These are phyloP conservation scores for Cudoniella acicularis DNA, from an alignment of 495 filamentous ascomycete genomes.

Conservation along the genomic window DNA sequence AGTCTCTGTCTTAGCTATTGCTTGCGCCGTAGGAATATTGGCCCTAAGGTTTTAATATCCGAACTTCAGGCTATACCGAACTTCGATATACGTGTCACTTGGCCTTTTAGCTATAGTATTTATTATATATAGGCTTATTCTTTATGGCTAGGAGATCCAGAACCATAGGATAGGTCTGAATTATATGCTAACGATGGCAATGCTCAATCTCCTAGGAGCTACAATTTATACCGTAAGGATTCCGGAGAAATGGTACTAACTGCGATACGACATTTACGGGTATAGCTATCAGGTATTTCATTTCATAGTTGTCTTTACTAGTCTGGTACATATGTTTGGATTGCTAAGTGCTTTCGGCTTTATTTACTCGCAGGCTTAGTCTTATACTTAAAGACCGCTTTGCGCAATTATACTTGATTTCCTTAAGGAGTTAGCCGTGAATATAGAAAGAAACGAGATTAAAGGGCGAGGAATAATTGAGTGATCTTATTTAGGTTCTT, in stretches of 20 bases:
- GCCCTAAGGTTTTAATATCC: conserved; percentile 74
- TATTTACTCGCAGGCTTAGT: conserved; percentile 11
- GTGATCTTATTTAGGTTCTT: neutral
- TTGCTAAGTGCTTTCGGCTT: conserved; percentile 15
- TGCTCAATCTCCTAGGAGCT: conserved; percentile 78
- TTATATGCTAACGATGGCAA: conserved; percentile 67
- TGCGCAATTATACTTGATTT: neutral
- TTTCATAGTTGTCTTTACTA: conserved; percentile 60
- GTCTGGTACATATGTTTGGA: conserved; percentile 15
- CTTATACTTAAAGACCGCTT: neutral
- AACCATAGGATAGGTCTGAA: conserved; percentile 71
- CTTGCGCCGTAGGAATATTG: conserved; percentile 67
- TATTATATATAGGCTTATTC: conserved; percentile 28
- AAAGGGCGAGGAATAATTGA: neutral
- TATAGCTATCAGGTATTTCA: conserved; percentile 77
- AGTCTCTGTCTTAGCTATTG: conserved; percentile 44
- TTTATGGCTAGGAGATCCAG: conserved; percentile 64
- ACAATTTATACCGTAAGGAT: conserved; percentile 59
- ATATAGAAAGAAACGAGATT: too few relatives aligned
- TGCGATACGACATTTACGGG: conserved; percentile 66
- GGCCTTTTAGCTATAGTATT: conserved; percentile 80
- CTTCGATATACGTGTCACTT: conserved; percentile 82
- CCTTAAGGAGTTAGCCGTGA: neutral
- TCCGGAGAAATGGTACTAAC: conserved; percentile 58
- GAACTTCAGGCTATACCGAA: conserved; percentile 75